phyloP scores from a whole-genome alignment of 208 protist species.

The Acanthamoeba rhysodes region DNA sequence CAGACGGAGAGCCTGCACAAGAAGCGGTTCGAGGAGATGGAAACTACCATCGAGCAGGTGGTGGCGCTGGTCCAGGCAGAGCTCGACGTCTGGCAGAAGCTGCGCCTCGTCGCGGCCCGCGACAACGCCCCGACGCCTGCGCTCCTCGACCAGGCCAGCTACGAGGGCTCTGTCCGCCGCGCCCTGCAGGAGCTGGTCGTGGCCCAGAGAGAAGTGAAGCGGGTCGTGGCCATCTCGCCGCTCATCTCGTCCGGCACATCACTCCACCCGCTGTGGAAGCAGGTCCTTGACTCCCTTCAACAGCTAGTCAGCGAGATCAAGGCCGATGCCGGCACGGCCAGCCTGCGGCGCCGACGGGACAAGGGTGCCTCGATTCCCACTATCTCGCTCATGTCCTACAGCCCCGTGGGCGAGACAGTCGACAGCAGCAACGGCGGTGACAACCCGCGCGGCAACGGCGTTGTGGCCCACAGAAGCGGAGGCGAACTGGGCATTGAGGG shows the following conservation, averaged over 20 bases:
- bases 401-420: background rate
- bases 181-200: background rate
- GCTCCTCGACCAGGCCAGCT: background rate
- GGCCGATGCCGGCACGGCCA: slow-evolving; percentile 19
- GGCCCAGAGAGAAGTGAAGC: background rate
- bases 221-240: slow-evolving; percentile 19
- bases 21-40: slow-evolving; percentile 14
- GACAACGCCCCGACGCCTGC: background rate
- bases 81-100: background rate
- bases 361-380: background rate
- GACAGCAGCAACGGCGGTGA: too few relatives aligned
- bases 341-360: background rate
- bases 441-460: too few relatives aligned
- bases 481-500: too few relatives aligned
- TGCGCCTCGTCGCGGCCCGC: background rate
- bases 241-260: background rate
- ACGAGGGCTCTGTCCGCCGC: background rate
- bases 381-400: background rate
- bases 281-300: background rate
- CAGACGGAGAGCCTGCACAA: slow-evolving; percentile 1
- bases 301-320: slow-evolving; percentile 13
- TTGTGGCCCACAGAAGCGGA: too few relatives aligned
- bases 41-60: background rate
- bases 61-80: background rate
- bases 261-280: slow-evolving; percentile 23